Evolutionary conservation across 106 monocot species (phyloP), one percentile per base, ranked within the genome.

Genomic region (Dendrobium nobile): DNA sequence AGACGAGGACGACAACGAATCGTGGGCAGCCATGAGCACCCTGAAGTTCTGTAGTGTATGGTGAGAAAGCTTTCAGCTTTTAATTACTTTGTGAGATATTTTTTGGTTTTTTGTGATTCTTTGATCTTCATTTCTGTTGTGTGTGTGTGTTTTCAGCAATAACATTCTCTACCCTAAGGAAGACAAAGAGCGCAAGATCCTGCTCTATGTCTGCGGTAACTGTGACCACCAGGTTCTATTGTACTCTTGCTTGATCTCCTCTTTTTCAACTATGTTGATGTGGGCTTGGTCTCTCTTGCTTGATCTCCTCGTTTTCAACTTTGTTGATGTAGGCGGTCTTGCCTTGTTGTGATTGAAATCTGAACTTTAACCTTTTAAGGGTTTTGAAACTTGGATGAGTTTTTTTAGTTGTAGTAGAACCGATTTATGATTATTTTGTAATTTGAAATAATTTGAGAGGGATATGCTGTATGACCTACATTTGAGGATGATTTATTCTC

Each of bases 161-260:
- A 85, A 85, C 13, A 81, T 85, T 24, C 72, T 85, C 54, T 77
- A 81, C 77, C 85, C 80, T 5, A 85, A 81, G 81, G 85, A 81
- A 72, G 85, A 85, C 45, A 80, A 44, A 54, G 80, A 85, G 4
- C 80, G 77, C 67, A 85, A 77, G 72, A 59, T 85, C 77, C 76
- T 85, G 5, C 81, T 81, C 72, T 85, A 81, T 73, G 85, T 77
- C 72, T 85, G 85, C 80, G 47, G 80, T 75, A 81, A 77, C 77
- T 84, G 84, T 41, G 77, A 77, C 40, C 70, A 80, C 27, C 80
- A 85, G 85, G 81, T 82, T 37, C 56, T 40, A 15, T 48, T 76
- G 4, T 75, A 16, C 6, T 8, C 18, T 75, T 43, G n/a, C 16
- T 73, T 37, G 70, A 70, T 70, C 33, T 3, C 41, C 17, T 44